phyloP scores from a whole-genome alignment of 2,329 filamentous ascomycete species.

The Phialocephala sp. region DNA sequence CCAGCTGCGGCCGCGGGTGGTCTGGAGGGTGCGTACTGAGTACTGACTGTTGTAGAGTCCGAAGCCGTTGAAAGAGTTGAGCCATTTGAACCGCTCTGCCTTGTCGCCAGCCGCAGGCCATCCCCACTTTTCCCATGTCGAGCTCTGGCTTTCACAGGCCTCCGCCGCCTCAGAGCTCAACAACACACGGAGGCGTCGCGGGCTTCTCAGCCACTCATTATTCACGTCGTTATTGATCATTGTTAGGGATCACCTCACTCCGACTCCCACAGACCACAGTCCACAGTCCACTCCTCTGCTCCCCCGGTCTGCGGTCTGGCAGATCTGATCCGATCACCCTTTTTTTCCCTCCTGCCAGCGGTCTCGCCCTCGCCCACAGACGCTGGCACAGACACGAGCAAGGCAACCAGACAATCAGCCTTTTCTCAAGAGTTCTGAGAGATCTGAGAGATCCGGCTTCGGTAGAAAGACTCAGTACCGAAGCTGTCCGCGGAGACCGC shows the following conservation, averaged over 20 bases:
- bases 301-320: no score
- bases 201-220: constrained; percentile 17
- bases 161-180: constrained; percentile 14
- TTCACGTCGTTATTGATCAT: constrained; percentile 20
- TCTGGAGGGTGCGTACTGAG: not conserved
- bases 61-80: not conserved
- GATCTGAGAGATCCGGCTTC: not conserved
- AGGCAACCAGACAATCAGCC: not conserved
- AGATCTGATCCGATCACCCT: constrained; percentile 1
- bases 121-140: not conserved
- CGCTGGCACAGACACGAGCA: constrained; percentile 4
- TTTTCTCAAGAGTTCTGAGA: constrained; percentile 1
- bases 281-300: not conserved
- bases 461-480: not conserved
- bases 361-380: constrained; percentile 1
- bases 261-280: not conserved
- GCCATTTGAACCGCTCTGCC: not conserved
- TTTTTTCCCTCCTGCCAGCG: not conserved
- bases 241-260: constrained; percentile 9
- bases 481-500: not conserved
- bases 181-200: constrained; percentile 7
- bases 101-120: not conserved
- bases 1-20: not conserved
- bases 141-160: constrained; percentile 9
- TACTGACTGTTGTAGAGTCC: no score